phyloP scores from a whole-genome alignment of 2,329 filamentous ascomycete genomes.

The Botrytis elliptica region DNA sequence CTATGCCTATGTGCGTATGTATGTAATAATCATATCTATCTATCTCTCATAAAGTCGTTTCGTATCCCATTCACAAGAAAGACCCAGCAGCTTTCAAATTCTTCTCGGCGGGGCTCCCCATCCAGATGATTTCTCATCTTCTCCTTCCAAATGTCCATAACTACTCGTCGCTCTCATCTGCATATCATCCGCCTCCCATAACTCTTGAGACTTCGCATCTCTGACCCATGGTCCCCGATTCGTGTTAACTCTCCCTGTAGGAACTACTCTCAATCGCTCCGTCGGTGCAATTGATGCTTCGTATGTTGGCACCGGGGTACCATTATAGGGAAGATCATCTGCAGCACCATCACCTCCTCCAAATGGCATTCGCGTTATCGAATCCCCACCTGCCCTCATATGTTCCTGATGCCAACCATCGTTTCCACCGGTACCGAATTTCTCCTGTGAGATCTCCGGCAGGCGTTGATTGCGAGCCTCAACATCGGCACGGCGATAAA shows the following conservation, averaged over 20 bases:
- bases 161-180: not conserved
- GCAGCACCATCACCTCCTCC: not conserved
- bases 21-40: not conserved
- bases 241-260: not conserved
- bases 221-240: not conserved
- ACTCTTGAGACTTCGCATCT: not conserved
- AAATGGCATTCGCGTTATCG: not conserved
- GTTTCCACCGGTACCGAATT: not conserved
- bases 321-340: not conserved
- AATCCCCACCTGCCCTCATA: not conserved
- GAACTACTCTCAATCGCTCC: not conserved
- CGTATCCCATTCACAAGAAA: not conserved
- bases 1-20: not conserved
- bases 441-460: not conserved
- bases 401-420: conserved; percentile 3
- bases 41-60: not conserved
- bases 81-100: not conserved
- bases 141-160: not conserved
- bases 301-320: not conserved
- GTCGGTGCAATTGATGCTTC: not conserved
- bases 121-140: not conserved
- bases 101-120: not conserved
- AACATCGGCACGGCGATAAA: not conserved
- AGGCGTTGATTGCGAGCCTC: not conserved
- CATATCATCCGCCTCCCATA: not conserved